Evolutionary conservation across 139 green algal genomes (phyloP).

Genomic region (Zygnema cylindricum): DNA sequence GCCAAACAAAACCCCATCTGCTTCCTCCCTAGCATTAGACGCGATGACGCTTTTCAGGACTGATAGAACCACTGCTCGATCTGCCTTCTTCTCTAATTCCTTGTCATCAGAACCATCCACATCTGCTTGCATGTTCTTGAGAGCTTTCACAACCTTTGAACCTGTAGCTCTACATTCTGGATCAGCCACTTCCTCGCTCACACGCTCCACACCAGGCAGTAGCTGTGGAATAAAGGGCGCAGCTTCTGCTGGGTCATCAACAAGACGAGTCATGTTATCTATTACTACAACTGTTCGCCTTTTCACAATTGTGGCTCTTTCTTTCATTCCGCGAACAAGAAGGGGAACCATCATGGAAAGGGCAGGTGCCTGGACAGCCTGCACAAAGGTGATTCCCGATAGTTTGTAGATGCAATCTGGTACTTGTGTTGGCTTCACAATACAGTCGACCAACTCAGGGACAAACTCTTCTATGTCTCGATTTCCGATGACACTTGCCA

Average conservation of each 20-base stretch:
- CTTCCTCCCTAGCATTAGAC: constrained; percentile 32
- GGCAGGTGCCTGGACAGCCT: constrained; percentile 57
- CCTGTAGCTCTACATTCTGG: constrained; percentile 62
- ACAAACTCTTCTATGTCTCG: constrained; percentile 62
- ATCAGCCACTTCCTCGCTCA: constrained; percentile 61
- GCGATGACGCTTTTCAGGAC: constrained; percentile 16
- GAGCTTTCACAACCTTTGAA: constrained; percentile 52
- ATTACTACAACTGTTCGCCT: constrained; percentile 65
- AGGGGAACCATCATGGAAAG: constrained; percentile 65
- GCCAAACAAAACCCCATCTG: constrained; percentile 31
- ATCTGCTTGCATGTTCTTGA: constrained; percentile 30
- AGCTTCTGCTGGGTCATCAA: constrained; percentile 60
- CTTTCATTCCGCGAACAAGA: constrained; percentile 60
- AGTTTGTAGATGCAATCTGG: constrained; percentile 64
- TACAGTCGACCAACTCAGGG: constrained; percentile 46
- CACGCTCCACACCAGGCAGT: constrained; percentile 57
- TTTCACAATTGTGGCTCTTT: constrained; percentile 58
- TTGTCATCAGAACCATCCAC: constrained; percentile 26
- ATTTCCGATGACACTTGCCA: constrained; percentile 59
- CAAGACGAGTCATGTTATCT: constrained; percentile 66
- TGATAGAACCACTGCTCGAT: constrained; percentile 19
- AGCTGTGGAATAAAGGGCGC: constrained; percentile 64
- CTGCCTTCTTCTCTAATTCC: constrained; percentile 20
- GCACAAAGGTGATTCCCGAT: constrained; percentile 65
- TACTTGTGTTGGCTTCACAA: constrained; percentile 46